Percentiles rank a stretch among this genome's conserved stretches.
Conservation (phyloP, 1,139 yeast genomes). For the Williopsis jadinii region DNA sequence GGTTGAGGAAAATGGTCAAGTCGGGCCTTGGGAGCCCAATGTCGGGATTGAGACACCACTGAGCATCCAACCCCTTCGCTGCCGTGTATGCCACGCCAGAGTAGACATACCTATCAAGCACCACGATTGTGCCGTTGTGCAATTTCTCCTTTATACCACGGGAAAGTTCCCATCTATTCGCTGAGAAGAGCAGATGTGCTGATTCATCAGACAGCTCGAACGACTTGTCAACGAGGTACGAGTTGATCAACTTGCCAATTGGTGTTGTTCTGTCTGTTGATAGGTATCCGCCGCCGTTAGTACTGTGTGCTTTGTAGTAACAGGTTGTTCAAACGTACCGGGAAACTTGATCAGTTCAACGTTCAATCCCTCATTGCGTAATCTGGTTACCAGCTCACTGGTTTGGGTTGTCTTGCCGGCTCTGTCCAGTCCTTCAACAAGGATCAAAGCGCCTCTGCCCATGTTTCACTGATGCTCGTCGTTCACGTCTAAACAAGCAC, state of each 20-base stretch:
- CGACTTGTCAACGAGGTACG: constrained; percentile 50
- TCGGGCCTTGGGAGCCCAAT: constrained; percentile 86
- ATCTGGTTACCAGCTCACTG: constrained; percentile 32
- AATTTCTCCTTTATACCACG: constrained; percentile 40
- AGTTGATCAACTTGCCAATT: constrained; percentile 72
- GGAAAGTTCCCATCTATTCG: constrained; percentile 88
- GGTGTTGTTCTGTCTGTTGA: constrained; percentile 62
- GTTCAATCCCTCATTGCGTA: constrained; percentile 27
- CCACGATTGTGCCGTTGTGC: constrained; percentile 47
- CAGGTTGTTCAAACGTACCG: constrained; percentile 12
- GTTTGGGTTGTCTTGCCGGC: constrained; percentile 95
- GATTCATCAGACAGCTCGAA: constrained; percentile 61
- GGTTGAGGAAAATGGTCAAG: constrained; percentile 67
- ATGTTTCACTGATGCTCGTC: neutral
- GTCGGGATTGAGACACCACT: constrained; percentile 83
- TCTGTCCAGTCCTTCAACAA: constrained; percentile 89
- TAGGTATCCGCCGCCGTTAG: no score
- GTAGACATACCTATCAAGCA: constrained; percentile 83
- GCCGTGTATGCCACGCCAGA: constrained; percentile 91
- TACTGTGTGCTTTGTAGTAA: no score
- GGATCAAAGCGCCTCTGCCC: constrained; percentile 63
- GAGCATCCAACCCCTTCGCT: constrained; percentile 66
- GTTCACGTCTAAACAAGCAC: no score
- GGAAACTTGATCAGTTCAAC: constrained; percentile 70
- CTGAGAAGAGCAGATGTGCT: constrained; percentile 82